Evolutionary conservation across 1,284 basidiomycete genomes (phyloP), one percentile per base, ranked within the genome.

Genomic region (Flammula alnicola): DNA sequence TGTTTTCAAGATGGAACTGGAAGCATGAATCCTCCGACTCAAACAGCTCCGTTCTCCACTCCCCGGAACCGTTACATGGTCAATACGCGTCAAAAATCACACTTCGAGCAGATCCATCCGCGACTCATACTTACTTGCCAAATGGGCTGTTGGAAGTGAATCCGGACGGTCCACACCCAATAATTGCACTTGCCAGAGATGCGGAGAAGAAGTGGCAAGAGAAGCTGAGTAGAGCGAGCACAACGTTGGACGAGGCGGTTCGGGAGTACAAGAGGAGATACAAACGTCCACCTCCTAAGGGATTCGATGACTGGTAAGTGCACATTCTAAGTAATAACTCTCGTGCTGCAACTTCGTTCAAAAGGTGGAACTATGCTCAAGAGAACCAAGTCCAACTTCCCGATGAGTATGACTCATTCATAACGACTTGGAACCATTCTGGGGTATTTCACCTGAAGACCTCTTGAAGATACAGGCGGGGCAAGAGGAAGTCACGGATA

Each of bases 331-430:
- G 4, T 14, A 11, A 10, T 19, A 14, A 3, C 7, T 26, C 14
- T 44, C 31, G 16, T 22, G 4, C 10, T 11, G 31, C 14, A 26
- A 19, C 33, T 14, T 16, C 16, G 12, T 36, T 36, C 8, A 1
- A 14, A 20, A 78, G 78, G 78, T 84, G 82, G 82, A 59, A 68
- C 9, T 84, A 81, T 56, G 77, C 77, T 1, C 58, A 72, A 49
- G 66, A 72, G 40, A 66, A 85, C 63, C 61, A 75, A 17, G 74
- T 86, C 4, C 75, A 73, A 19, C 72, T 84, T 0, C 74, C 72
- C 0, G 81, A 84, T 57, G 77, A 85, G 39, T 78, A 79, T 44
- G 75, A 78, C 52, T 72, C 41, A 80, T 84, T 47, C 64, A 72
- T 44, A 57, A 64, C 12, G 78, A 80, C 53, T 59, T 81, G 4